phyloP scores from a whole-genome alignment of 78 protist genomes.

The Cavenderia fasciculata region DNA sequence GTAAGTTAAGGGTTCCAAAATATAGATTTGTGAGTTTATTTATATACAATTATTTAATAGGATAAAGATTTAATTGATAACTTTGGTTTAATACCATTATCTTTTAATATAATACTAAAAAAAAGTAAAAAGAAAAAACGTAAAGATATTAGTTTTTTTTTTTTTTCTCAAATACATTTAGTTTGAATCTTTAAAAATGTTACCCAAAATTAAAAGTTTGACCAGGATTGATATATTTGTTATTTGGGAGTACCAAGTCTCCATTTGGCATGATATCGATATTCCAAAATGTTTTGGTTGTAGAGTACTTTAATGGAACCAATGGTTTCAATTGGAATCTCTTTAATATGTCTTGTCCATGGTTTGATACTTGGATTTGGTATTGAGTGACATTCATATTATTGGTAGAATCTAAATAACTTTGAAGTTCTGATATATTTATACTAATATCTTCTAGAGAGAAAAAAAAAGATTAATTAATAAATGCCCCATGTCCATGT shows the following conservation, averaged over 20 bases:
- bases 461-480: too few relatives aligned
- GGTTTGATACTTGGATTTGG: not conserved
- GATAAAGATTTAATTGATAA: not conserved
- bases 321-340: not conserved
- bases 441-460: too few relatives aligned
- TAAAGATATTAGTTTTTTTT: not conserved
- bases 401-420: not conserved
- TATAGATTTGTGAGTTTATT: not conserved
- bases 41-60: not conserved
- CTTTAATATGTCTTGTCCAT: not conserved
- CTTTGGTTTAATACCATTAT: too few relatives aligned
- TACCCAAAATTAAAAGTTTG: not conserved
- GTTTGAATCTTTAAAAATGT: not conserved
- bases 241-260: not conserved
- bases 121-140: not conserved
- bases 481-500: too few relatives aligned
- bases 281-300: not conserved
- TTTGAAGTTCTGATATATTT: not conserved
- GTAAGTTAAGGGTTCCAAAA: too few relatives aligned
- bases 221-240: not conserved
- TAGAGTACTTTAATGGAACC: not conserved
- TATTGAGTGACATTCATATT: not conserved
- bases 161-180: too few relatives aligned
- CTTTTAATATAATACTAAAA: not conserved
- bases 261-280: not conserved